Evolutionary conservation across 2,329 filamentous ascomycete species (phyloP), one percentile per base, ranked within the genome.

Genomic region (Penicillium sp.): DNA sequence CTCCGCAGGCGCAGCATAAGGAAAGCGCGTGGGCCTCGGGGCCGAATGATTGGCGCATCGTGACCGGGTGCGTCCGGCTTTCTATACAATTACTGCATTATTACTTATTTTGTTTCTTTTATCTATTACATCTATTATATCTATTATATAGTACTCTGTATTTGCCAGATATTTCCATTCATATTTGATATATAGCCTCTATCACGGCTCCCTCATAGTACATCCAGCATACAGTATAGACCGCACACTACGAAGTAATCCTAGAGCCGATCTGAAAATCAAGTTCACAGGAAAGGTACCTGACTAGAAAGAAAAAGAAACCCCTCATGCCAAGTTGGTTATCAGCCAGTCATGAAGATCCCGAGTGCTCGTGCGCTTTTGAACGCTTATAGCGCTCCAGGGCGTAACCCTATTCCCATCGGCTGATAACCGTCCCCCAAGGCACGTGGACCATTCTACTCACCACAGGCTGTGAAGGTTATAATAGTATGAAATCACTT

Each of bases 11-110:
- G 45, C 53, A 48, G 45, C 42, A 45, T 56, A 58, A 50, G 47
- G 55, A 54, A 58, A 43, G 60, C 60, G 50, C 56, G 54, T 63
- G 61, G 60, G 60, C 38, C 38, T 40, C 38, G 38, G 38, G 38
- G 38, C 45, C 43, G 42, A 41, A 52, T 64, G 62, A 64, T 64
- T 64, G 62, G 61, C 58, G 54, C 53, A 50, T 62, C 56, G 59
- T 59, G 52, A 44, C 58, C 60, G 61, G 61, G 48, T 55, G 50
- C 41, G 55, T 63, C 58, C 61, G 60, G 61, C 36, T 16, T 45
- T 50, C 24, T 22, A n/a, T 43, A 34, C 31, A 36, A 44, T 32
- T 29, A 51, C 49, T 29, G 40, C 50, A 52, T 42, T 27, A 42
- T 52, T 47, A 52, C 29, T 8, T 4, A 14, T 38, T 18, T 2